Evolutionary conservation across 106 monocot genomes (phyloP).

Genomic region (Triglochin maritima): DNA sequence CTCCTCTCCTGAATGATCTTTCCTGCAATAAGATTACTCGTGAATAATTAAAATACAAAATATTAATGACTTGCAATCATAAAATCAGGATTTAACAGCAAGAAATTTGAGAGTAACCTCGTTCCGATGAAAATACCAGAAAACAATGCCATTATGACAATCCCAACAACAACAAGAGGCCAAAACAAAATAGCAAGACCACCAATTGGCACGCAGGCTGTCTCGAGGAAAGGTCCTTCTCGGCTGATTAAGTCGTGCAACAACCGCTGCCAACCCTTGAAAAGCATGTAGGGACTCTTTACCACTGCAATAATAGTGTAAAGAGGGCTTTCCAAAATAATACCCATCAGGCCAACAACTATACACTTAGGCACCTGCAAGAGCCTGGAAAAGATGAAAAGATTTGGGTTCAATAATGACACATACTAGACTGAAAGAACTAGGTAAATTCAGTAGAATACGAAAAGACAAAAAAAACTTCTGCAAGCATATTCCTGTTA

Average conservation of each 20-base stretch:
- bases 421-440: neutral
- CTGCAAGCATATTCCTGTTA: no score
- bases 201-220: slow-evolving; percentile 81
- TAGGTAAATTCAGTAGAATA: no score
- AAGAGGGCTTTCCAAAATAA: slow-evolving; percentile 71
- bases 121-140: slow-evolving; percentile 75
- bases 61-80: neutral
- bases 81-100: neutral
- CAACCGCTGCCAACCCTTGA: slow-evolving; percentile 93
- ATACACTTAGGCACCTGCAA: slow-evolving; percentile 65
- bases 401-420: neutral
- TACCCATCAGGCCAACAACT: slow-evolving; percentile 55
- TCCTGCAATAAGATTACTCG: slow-evolving; percentile 31
- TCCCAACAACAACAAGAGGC: slow-evolving; percentile 76
- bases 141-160: slow-evolving; percentile 53
- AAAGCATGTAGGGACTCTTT: slow-evolving; percentile 95
- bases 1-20: slow-evolving; percentile 65
- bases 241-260: slow-evolving; percentile 71
- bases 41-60: neutral
- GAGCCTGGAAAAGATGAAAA: slow-evolving; percentile 29
- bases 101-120: slow-evolving; percentile 32
- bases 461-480: no score
- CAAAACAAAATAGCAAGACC: slow-evolving; percentile 79
- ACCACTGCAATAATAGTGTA: slow-evolving; percentile 72
- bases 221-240: slow-evolving; percentile 81